Base-by-base conservation (phyloP, 2,329 filamentous ascomycete species). In the Apiospora malaysiana region DNA sequence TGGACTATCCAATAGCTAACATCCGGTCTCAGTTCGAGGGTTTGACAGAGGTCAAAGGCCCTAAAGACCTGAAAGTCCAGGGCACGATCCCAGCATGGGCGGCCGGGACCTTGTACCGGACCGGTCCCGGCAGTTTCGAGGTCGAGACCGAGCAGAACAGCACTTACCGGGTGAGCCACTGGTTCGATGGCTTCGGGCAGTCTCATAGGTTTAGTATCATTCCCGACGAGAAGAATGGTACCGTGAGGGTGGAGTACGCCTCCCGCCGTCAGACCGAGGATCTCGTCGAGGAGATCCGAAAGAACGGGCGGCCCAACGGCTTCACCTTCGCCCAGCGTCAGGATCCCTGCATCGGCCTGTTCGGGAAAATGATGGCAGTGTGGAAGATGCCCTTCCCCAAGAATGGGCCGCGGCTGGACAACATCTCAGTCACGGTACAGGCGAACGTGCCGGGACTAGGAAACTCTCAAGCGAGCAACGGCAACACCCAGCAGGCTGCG, bases 161-260 rank as follows among this genome's bases (percentile, higher is more conserved):
- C n/a, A 88, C 85, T 0, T 90, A 91, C 76, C 83, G 85, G 43
- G 84, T 91, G 16, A 88, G 86, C 0, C 93, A 96, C 79, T 96
- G 93, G 93, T 96, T 96, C 75, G 94, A 96, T 78, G 92, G 92
- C 7, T 90, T 94, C 71, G 87, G 89, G 3, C 88, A 93, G 70
- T 85, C 89, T 0, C 92, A 95, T 81, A 89, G 88, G 40, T 95
- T 95, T 78, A 86, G 93, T 71, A 92, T 95, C 43, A 76, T 89
- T 3, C 78, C 86, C 23, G 77, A 76, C 21, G 69, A 76, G 6
- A 4, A 16, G 32, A 73, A 75, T 3, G 72, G 71, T 40, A 77
- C 77, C 0, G 75, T 78, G 12, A 82, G 83, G 45, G 91, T 95
- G 2, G 83, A 86, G 32, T 95, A 95, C 79, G 91, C 91, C 8